Base-by-base conservation (phyloP, 2,329 filamentous ascomycete species). In the Diaporthe ilicicola region DNA sequence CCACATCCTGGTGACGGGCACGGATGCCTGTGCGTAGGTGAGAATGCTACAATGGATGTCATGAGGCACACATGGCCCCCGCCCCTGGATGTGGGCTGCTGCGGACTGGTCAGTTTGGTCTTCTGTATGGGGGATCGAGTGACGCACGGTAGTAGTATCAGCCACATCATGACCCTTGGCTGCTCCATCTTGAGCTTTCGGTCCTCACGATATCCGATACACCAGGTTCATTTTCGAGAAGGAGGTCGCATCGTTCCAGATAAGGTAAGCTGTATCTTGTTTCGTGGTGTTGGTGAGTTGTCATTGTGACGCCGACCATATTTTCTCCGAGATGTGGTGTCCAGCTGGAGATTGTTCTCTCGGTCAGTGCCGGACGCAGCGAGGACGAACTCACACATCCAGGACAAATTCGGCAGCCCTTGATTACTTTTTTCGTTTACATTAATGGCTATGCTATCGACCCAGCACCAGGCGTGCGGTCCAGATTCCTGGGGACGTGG, bases 131-230 rank as follows among this genome's bases (percentile, higher is more conserved):
- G 59, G 59, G 17, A n/a, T 37, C 19, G 56, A 64, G 59, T 64
- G 44, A 64, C 59, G 59, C 59, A 64, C 59, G 59, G 42, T 64
- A 64, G 12, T 19, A n/a, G 44, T 64, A n/a, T 64, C 59, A 64
- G 59, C 59, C 59, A 62, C 59, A 48, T 62, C 59, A 34, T 62
- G 27, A 62, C 42, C 59, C 59, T 62, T 62, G 59, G 42, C 59
- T 15, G 37, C n/a, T 64, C 55, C 44, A 64, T 50, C 27, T 50
- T 64, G 42, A 24, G 59, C n/a, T 19, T 37, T 50, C 59, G 59
- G 59, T 64, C 34, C 44, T 64, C 44, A 50, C 53, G 42, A 19
- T 64, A 50, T 64, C 59, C 59, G 59, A 64, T 19, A 50, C 59
- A 37, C 5, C 59, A 64, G 27, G 44, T 50, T 27, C 46, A 22